Base-by-base conservation (phyloP, 176 grass and related monocot species). In the Avena eriantha region DNA sequence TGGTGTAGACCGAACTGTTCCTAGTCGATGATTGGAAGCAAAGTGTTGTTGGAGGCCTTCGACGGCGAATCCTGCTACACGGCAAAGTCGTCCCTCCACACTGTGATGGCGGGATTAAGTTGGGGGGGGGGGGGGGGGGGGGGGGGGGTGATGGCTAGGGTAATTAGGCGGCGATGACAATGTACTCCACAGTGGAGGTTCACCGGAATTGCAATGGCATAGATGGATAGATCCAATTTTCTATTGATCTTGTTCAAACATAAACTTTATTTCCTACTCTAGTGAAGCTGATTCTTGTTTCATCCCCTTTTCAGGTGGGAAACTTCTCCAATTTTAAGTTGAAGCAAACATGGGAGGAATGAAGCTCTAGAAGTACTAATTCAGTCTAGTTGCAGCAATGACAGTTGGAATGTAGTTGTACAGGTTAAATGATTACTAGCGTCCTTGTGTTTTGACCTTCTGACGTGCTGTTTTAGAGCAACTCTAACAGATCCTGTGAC, bases 311-410 rank as follows among this genome's bases (percentile, higher is more conserved):
- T 87, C 75, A 87, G 80, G 80, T 83, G 80, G 56, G 5, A 74
- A 90, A 26, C 13, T 47, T 73, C 85, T 57, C 26, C 89, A 73
- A 5, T 68, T 80, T 58, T 83, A 76, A 45, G 4, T 76, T 11
- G 75, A 16, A 12, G 56, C 24, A 7, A 4, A 2, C 1, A 76
- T 22, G 43, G 8, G 43, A 76, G 12, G 47, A 84, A 10, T 64
- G 41, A 21, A 8, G 56, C 0, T 84, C 43, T 18, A 10, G 18
- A 7, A 65, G 61, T 53, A 39, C 18, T 23, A 12, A 50, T 84
- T 21, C 13, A 23, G 29, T 39, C 29, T 39, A 41, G 41, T 6
- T 34, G 55, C 13, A 55, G 23, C 13, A 56, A 14, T 17, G 47
- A 0, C 45, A 10, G 7, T 84, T 11, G 56, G 59, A 33, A 64